These are phyloP conservation scores for Adenanthera pavonina DNA, from an alignment of 306 rosid genomes.

Conservation along the genomic window DNA sequence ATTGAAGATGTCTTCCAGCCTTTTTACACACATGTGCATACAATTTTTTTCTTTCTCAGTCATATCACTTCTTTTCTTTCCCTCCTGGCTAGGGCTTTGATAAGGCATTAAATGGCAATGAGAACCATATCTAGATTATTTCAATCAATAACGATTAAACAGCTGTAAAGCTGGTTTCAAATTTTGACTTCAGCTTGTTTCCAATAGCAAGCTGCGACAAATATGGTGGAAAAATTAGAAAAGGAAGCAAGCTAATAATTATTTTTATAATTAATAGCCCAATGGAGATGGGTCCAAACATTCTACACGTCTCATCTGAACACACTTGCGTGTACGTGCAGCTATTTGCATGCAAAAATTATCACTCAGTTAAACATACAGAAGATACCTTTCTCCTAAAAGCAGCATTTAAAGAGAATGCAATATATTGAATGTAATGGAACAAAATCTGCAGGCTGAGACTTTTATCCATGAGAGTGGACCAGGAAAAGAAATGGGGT, in stretches of 20 bases:
- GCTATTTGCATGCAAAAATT: conserved; percentile 17
- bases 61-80: conserved; percentile 3
- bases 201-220: neutral
- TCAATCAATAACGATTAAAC: neutral
- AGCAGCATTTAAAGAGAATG: conserved; percentile 32
- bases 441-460: conserved; percentile 14
- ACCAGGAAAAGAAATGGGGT: conserved; percentile 14
- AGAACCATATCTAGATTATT: neutral
- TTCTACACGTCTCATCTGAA: conserved; percentile 6
- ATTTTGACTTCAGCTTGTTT: conserved; percentile 15
- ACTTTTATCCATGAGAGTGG: neutral
- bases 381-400: conserved; percentile 26
- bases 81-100: neutral
- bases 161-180: neutral
- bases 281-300: neutral
- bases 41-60: conserved; percentile 2
- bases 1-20: conserved; percentile 5
- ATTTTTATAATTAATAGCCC: neutral
- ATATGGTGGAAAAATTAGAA: conserved; percentile 4
- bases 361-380: conserved; percentile 10
- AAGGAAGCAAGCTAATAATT: conserved; percentile 15
- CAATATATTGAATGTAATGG: conserved; percentile 3
- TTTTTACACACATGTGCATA: neutral
- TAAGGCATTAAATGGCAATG: conserved; percentile 5
- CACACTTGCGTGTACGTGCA: neutral